Evolutionary conservation across 2,329 filamentous ascomycete species (phyloP).

Genomic region (Elsinoe necatrix): DNA sequence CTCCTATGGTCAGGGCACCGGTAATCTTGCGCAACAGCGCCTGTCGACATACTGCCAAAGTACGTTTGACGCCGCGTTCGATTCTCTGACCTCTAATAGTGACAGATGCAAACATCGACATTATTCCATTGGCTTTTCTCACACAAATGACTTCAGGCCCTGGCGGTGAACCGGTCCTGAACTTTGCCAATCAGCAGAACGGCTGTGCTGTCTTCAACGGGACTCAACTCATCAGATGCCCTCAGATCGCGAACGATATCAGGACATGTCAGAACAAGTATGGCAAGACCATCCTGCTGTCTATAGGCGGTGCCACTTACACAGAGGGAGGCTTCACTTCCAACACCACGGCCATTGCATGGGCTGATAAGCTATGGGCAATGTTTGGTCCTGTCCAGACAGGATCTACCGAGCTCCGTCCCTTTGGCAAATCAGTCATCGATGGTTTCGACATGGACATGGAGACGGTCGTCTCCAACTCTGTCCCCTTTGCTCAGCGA

Average conservation of each 20-base stretch:
- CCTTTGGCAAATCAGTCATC: constrained; percentile 56
- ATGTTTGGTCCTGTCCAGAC: constrained; percentile 26
- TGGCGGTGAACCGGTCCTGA: constrained; percentile 43
- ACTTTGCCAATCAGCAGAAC: constrained; percentile 42
- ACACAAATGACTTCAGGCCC: constrained; percentile 37
- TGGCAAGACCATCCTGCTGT: constrained; percentile 63
- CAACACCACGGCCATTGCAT: constrained; percentile 40
- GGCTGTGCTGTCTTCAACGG: constrained; percentile 40
- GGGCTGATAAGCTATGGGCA: constrained; percentile 58
- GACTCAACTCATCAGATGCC: constrained; percentile 43
- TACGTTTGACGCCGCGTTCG: background rate
- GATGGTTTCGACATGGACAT: constrained; percentile 75
- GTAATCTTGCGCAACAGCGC: constrained; percentile 33
- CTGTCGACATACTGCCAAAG: constrained; percentile 43
- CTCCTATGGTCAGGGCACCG: constrained; percentile 42
- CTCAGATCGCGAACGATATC: constrained; percentile 51
- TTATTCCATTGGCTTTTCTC: constrained; percentile 50
- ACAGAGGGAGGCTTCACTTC: constrained; percentile 29
- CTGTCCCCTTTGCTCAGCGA: constrained; percentile 36
- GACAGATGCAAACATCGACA: constrained; percentile 40
- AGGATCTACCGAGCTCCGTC: constrained; percentile 38
- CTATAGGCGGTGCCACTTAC: constrained; percentile 56
- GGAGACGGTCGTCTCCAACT: constrained; percentile 44
- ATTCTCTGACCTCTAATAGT: background rate
- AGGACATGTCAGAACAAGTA: constrained; percentile 51